Evolutionary conservation across 306 rosid species (phyloP), one percentile per base, ranked within the genome.

Genomic region (Hippophae gyantsensis): DNA sequence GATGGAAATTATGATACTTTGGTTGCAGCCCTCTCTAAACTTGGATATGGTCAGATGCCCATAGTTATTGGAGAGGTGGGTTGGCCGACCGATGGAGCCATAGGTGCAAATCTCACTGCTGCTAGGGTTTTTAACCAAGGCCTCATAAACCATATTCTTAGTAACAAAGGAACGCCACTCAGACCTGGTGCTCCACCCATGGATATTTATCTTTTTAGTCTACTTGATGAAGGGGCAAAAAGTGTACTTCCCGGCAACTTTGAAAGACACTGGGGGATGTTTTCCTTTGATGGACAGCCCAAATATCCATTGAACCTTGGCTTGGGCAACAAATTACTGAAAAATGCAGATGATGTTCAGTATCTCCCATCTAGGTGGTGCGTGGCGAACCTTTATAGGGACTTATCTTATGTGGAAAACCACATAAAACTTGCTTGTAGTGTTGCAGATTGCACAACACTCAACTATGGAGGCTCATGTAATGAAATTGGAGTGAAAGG

Each of bases 201-300:
- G 82, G 98, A 92, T 71, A 64, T 83, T 52, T 92, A 87, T 62
- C 78, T 92, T 54, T 92, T 92, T 64, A 64, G 88, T 69, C 77
- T 92, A 13, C 74, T 83, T 14, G 93, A 92, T 47, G 98, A 92
- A 80, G 95, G 85, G 18, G 93, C 93, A 6, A 92, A 92, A 76
- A 92, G 85, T 69, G 61, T 54, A 0, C 89, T 92, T 68, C 96
- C 98, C 0, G 96, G 96, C 18, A 83, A 79, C 81, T 92, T 92
- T 59, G 99, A 92, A 72, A 83, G 99, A 62, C 99, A 92, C 59
- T 92, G 99, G 96, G 99, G 99, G 49, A 76, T 92, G 12, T 88
- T 83, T 65, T 92, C 95, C 23, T 92, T 92, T 55, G 96, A 88
- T 52, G 99, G 96, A 2, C 95, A 92, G 59, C 95, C 95, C 9